Evolutionary conservation across 2,329 filamentous ascomycete species (phyloP), one percentile per base, ranked within the genome.

Genomic region (Nemania bipapillata): DNA sequence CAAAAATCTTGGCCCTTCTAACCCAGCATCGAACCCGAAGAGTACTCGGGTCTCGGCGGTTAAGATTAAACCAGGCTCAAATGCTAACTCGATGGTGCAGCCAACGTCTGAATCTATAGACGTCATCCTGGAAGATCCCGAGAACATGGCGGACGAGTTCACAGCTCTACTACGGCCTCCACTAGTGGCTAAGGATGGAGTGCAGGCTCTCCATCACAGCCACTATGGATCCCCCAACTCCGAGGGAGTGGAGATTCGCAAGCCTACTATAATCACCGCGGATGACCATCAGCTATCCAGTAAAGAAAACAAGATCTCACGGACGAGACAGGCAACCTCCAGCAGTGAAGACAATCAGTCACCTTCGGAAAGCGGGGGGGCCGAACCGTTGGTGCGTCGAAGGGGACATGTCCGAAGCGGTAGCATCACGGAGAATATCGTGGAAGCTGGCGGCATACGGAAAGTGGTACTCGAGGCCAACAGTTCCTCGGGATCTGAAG

Each of bases 381-480:
- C 58, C 17, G 73, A 76, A 35, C 65, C 47, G 26, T 61, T 54
- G 26, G 69, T 59, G 26, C 69, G 70, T 57, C 72, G 68, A 35
- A 74, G 74, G 60, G 74, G 86, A 8, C 83, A 84, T 5, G 89
- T 89, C 4, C 85, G 91, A 62, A 92, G 90, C 71, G 91, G 91
- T 35, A 92, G 89, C 75, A 92, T 94, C 72, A 92, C 91, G 0
- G 91, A 93, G 78, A 91, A 91, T 66, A 83, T 91, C n/a, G 83
- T 93, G 58, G 90, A 93, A 73, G 83, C 89, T 4, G 90, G 89
- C 69, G 91, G 91, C 1, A 84, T 93, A 58, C 87, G 88, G 72
- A 94, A 94, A 78, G 87, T 92, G 32, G 87, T 94, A 1, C 83
- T 94, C 28, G 90, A 93, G 76, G 89, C 89, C 2, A 91, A 85